phyloP scores from a whole-genome alignment of 306 rosid genomes.

The Alnus rubra region DNA sequence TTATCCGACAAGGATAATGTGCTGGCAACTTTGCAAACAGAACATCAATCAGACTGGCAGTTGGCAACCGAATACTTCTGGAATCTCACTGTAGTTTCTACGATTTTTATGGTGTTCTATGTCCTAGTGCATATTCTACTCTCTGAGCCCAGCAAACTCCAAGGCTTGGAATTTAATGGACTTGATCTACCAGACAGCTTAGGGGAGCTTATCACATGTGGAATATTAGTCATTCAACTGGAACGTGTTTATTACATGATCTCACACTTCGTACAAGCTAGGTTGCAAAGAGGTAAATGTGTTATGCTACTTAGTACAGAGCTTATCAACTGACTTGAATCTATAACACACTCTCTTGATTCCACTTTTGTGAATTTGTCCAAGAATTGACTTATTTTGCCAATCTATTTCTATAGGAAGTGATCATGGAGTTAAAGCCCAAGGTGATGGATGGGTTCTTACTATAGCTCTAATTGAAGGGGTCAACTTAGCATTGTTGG shows the following conservation, averaged over 20 bases:
- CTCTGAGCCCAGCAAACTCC: constrained; percentile 47
- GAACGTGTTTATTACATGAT: constrained; percentile 66
- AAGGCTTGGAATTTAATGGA: constrained; percentile 76
- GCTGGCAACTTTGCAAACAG: constrained; percentile 51
- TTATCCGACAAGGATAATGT: constrained; percentile 53
- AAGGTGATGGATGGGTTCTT: constrained; percentile 91
- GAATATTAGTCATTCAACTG: constrained; percentile 59
- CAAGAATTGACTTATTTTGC: constrained; percentile 17
- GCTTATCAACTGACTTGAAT: constrained; percentile 13
- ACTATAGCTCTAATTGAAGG: constrained; percentile 86
- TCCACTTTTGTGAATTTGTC: constrained; percentile 15
- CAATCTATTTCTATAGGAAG: constrained; percentile 50
- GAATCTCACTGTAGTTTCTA: constrained; percentile 59
- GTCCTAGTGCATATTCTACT: constrained; percentile 57
- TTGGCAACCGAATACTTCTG: constrained; percentile 61
- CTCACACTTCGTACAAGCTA: constrained; percentile 70
- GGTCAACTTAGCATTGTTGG: constrained; percentile 60
- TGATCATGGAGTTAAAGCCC: constrained; percentile 81
- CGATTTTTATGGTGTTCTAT: constrained; percentile 54
- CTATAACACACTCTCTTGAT: constrained; percentile 10
- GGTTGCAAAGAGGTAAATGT: constrained; percentile 63
- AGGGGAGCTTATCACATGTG: constrained; percentile 74
- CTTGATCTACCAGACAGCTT: constrained; percentile 84
- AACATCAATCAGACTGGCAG: constrained; percentile 58
- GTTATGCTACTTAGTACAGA: background rate